Evolutionary conservation across 768 basidiomycete species (phyloP), one percentile per base, ranked within the genome.

Genomic region (Phaffia tasmanica): DNA sequence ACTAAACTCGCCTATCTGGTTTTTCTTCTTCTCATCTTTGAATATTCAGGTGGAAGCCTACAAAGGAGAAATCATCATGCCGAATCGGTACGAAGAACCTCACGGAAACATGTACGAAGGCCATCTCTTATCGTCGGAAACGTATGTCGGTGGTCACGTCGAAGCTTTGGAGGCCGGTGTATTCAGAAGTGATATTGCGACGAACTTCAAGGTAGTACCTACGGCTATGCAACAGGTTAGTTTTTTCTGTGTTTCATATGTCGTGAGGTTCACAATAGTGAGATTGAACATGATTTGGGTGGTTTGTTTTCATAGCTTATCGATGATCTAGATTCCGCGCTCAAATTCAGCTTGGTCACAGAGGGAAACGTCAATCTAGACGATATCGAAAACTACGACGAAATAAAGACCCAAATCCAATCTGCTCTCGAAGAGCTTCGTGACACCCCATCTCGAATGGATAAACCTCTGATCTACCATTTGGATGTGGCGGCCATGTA

Each of bases 401-500:
- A 90, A 74, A 86, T 98, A 75, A 94, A 92, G 74, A 78, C 76
- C 21, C 79, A 86, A 68, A 95, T 99, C 65, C 81, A 81, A 69
- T 74, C 79, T 0, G 84, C 86, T 56, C 84, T 99, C 32, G 91
- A 94, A 74, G 75, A 84, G 70, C 86, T 98, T 81, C 89, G 90
- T 30, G 92, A 98, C 78, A 84, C 87, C 67, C 94, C 95, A 0
- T 82, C 85, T 63, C 88, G 94, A 18, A 80, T 81, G 53, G 93
- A 98, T 79, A 88, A 85, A 16, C 95, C 95, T 0, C 84, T 98
- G 70, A 98, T 99, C 74, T 99, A 99, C 77, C 95, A 99, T 76
- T 78, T 98, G 73, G 95, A 99, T 73, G 95, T 99, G 70, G 95
- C 95, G 2, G 95, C 95, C 70, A 99, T 99, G 95, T 98, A 99